Evolutionary conservation across 768 basidiomycete species (phyloP), one percentile per base, ranked within the genome.

Genomic region (Hebeloma cylindrosporum): DNA sequence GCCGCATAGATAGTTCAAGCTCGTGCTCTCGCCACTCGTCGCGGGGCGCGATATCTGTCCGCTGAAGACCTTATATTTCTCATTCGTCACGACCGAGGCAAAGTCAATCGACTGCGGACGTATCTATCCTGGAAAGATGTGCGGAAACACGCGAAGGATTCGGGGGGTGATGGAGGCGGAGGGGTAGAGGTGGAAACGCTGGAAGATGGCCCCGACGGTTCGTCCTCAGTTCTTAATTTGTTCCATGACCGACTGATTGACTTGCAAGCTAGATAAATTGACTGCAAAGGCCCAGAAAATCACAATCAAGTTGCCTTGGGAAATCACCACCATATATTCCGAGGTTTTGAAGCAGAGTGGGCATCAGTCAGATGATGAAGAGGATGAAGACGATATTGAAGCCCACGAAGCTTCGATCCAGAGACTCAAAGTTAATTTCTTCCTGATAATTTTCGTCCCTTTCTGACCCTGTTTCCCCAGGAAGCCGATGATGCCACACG

Each of bases 111-210:
- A 32, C 72, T 98, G 21, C 71, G 92, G 25, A 95, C 91, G 7
- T 98, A 96, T 60, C 77, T 98, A 17, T 91, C 89, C 0, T 98
- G 94, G 94, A 96, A 95, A 59, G 94, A 96, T 53, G 94, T 97
- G 13, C 80, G 94, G 10, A 96, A 95, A 58, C 89, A 92, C 48
- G 92, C 92, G 4, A 95, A 95, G 61, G 91, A 96, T 57, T 82
- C 85, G 17, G 88, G 84, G 30, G 90, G 86, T 7, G 88, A 86
- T 47, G 88, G 80, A 2, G 88, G 80, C 20, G 88, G 76, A 14
- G 88, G 79, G 5, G 85, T 88, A 3, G 90, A 92, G 60, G 84
- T 89, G 4, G 93, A 92, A 59, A 82, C 75, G 2, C 65, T 89
- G 5, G 92, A 93, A 52, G 93, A 94, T 41, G 85, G 85, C 11